Base-by-base conservation (phyloP, 2,329 filamentous ascomycete species). In the Aspergillus latus region DNA sequence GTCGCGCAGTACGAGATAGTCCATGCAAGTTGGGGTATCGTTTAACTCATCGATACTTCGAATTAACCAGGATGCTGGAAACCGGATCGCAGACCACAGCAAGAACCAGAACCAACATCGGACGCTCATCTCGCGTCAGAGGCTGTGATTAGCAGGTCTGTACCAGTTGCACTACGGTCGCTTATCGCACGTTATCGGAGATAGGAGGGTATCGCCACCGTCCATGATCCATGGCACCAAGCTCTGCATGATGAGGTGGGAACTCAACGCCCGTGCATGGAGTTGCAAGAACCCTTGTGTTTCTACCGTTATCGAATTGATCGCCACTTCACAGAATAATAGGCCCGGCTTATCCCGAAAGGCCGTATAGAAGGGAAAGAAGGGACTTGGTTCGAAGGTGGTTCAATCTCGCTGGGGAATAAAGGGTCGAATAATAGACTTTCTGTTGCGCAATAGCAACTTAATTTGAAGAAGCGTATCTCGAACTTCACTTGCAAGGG, bases 201-300 rank as follows among this genome's bases (percentile, higher is more conserved):
- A 29, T 37, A 42, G n/a, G 37, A 34, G 15, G 16, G 13, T 16
- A 37, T 16, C 9, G 16, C 37, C 37, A 16, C 15, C 11, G 40
- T n/a, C 15, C 28, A 15, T 13, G 5, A 21, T 32, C 36, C 29
- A 34, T 40, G 13, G 34, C 43, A 43, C 54, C 52, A 56, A 56
- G 30, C 43, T 37, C 49, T 56, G 48, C 54, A 52, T 48, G 48
- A 56, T 56, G 54, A 56, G 47, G 43, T 56, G 54, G 28, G 34
- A 46, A 52, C 43, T 21, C 21, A 21, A 21, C 54, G 54, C 15
- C 49, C 28, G 49, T 56, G 48, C 54, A 52, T 56, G 11, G 39
- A 16, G 21, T 30, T 40, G 48, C 26, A 56, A 56, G 48, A 47
- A 32, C 37, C 47, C 32, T 30, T 1, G 21, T 11, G 40, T 16